Conservation (phyloP, 768 basidiomycete species). For the Gautieria morchelliformis region DNA sequence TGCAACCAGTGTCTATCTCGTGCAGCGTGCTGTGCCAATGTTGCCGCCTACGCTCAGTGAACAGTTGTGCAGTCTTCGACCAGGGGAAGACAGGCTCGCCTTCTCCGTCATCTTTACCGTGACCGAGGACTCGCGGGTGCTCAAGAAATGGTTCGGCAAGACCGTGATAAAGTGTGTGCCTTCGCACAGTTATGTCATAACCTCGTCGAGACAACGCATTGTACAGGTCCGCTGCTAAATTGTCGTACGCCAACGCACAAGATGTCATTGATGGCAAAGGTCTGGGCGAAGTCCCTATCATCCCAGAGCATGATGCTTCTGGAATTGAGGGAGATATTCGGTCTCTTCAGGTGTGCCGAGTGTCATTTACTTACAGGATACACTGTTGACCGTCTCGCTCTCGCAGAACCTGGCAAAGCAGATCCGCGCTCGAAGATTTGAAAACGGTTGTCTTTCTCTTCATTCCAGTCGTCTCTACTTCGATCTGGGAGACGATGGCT, state of each 20-base stretch:
- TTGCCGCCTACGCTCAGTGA: slow-evolving; percentile 89
- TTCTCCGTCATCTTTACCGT: slow-evolving; percentile 88
- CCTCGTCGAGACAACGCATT: neutral
- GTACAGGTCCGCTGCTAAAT: slow-evolving; percentile 70
- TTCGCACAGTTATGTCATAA: slow-evolving; percentile 2
- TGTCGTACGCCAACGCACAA: slow-evolving; percentile 79
- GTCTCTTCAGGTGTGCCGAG: slow-evolving; percentile 35
- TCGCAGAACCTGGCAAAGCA: slow-evolving; percentile 52
- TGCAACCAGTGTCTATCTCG: slow-evolving; percentile 93
- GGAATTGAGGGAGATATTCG: slow-evolving; percentile 74
- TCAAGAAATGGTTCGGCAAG: slow-evolving; percentile 90
- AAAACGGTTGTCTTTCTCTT: slow-evolving; percentile 69
- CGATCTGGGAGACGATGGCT: slow-evolving; percentile 65
- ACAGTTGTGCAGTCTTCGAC: slow-evolving; percentile 84
- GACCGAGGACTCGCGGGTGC: slow-evolving; percentile 66
- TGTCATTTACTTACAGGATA: neutral
- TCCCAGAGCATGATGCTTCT: slow-evolving; percentile 44
- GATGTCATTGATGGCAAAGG: slow-evolving; percentile 66
- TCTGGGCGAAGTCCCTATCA: slow-evolving; percentile 42
- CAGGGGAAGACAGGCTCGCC: slow-evolving; percentile 80
- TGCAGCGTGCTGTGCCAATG: slow-evolving; percentile 96
- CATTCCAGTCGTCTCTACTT: slow-evolving; percentile 67
- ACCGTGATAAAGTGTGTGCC: slow-evolving; percentile 75
- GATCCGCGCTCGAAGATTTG: slow-evolving; percentile 61
- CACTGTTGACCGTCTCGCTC: neutral